These are phyloP conservation scores for Plasmodium knowlesi DNA, from an alignment of 169 alveolate species.

Conservation along the genomic window DNA sequence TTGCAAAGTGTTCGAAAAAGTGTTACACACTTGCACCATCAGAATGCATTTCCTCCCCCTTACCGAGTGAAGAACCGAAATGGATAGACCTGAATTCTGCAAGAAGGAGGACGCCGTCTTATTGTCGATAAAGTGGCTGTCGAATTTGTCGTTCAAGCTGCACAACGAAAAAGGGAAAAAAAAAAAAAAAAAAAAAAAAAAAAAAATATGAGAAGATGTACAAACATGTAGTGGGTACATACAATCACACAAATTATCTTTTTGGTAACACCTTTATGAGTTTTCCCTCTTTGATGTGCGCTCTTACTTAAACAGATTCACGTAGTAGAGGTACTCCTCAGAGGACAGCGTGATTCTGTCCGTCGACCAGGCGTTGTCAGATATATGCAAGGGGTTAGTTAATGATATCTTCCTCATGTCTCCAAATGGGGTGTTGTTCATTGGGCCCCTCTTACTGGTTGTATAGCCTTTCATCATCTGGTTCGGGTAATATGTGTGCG, in stretches of 20 bases:
- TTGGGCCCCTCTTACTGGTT: not conserved
- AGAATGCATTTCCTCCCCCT: not conserved
- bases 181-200: not conserved
- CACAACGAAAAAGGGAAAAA: not conserved
- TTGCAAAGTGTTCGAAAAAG: not conserved
- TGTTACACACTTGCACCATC: not conserved
- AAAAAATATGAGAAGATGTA: not conserved
- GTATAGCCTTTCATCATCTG: not conserved
- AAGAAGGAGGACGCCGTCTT: constrained; percentile 66
- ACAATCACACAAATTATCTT: not conserved
- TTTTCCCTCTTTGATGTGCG: not conserved
- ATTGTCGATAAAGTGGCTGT: constrained; percentile 45
- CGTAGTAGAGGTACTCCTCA: constrained; percentile 41
- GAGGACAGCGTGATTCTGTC: constrained; percentile 46
- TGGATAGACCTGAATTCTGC: constrained; percentile 62
- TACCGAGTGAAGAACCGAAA: constrained; percentile 52
- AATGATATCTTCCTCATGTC: not conserved
- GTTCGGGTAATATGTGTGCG: not conserved
- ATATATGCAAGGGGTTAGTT: not conserved
- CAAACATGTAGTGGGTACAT: not conserved
- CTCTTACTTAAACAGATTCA: constrained; percentile 48
- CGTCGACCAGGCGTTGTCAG: constrained; percentile 48
- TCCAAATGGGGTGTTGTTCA: constrained; percentile 19
- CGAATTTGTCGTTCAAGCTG: constrained; percentile 61
- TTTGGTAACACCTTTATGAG: not conserved